Conservation (phyloP, 208 protist genomes). For the Porcisia hertigi region DNA sequence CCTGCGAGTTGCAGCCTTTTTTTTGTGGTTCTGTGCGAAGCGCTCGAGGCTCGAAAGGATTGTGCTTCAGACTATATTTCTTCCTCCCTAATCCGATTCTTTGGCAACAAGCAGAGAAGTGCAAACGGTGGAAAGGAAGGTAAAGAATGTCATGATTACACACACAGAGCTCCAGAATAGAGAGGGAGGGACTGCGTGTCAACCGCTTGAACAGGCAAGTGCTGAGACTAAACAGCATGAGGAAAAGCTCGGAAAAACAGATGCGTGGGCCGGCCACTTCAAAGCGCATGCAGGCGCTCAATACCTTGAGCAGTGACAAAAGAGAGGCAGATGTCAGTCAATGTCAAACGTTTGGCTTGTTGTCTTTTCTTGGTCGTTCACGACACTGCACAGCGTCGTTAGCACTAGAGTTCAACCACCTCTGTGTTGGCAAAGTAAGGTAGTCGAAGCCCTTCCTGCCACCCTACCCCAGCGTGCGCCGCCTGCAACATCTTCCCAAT, state of each 20-base stretch:
- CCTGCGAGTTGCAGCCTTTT: background rate
- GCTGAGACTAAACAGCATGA: too few relatives aligned
- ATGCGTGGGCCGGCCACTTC: background rate
- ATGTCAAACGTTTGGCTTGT: background rate
- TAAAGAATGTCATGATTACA: too few relatives aligned
- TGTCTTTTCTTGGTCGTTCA: background rate
- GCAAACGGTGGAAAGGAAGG: background rate
- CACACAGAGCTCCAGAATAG: background rate
- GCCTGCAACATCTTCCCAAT: slow-evolving; percentile 92
- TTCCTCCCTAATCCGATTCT: background rate
- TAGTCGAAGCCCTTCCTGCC: slow-evolving; percentile 65
- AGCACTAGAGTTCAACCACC: slow-evolving; percentile 44
- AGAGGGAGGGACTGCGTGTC: background rate
- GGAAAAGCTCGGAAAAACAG: background rate
- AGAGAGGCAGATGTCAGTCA: background rate
- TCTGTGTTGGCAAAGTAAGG: slow-evolving; percentile 90
- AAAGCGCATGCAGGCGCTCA: background rate
- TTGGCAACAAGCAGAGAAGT: background rate
- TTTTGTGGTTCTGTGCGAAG: background rate
- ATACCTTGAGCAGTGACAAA: background rate
- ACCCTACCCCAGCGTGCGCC: slow-evolving; percentile 53
- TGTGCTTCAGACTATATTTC: background rate
- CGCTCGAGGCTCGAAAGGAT: background rate
- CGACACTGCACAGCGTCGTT: background rate
- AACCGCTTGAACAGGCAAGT: background rate